Evolutionary conservation across 257 asterid genomes (phyloP).

Genomic region (Solanum commersonii): DNA sequence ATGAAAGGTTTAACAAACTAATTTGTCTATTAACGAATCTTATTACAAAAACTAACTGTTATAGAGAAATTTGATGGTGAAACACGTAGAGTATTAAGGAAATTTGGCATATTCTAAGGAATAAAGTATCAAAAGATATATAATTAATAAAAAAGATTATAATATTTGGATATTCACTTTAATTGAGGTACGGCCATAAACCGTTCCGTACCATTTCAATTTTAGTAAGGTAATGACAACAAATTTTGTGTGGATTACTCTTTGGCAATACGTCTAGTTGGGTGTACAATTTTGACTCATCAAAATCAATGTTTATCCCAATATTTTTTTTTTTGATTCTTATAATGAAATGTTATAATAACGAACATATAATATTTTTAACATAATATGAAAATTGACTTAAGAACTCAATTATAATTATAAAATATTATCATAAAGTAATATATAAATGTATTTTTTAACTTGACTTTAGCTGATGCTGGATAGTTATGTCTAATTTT

Average conservation of each 20-base stretch:
- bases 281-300: neutral
- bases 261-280: neutral
- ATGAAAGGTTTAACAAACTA: no score
- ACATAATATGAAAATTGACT: no score
- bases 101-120: neutral
- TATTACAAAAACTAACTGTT: no score
- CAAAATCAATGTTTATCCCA: neutral
- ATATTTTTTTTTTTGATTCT: neutral
- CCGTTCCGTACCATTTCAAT: neutral
- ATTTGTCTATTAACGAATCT: no score
- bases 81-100: neutral
- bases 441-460: fast-evolving
- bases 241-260: neutral
- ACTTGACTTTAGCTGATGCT: fast-evolving
- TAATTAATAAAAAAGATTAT: neutral
- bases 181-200: neutral
- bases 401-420: no score
- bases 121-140: neutral
- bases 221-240: neutral
- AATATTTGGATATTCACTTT: neutral
- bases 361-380: no score
- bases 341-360: neutral
- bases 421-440: neutral
- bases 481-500: no score
- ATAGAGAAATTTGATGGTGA: no score